Percentiles rank a stretch among this genome's conserved stretches.
Conservation (phyloP, 2,329 filamentous ascomycete genomes). For the Fusarium floridanum region DNA sequence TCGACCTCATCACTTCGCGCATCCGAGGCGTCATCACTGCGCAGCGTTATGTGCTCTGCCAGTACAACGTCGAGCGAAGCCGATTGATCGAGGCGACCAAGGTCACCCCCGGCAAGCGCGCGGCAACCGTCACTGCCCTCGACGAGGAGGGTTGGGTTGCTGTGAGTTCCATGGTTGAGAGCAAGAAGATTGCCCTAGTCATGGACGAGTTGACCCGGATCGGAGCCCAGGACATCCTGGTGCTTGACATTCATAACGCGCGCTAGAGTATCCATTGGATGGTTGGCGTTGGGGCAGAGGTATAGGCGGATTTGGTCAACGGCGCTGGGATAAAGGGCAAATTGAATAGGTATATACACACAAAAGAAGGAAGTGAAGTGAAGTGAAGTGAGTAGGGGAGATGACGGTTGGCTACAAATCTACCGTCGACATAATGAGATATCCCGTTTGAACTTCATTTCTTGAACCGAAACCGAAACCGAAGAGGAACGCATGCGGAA, state of each 20-base stretch:
- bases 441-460: constrained; percentile 28
- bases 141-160: constrained; percentile 94
- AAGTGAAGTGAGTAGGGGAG: constrained; percentile 7
- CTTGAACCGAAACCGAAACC: not conserved
- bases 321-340: constrained; percentile 37
- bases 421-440: constrained; percentile 36
- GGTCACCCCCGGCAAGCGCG: constrained; percentile 93
- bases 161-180: constrained; percentile 93
- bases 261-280: constrained; percentile 53
- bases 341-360: constrained; percentile 24
- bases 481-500: constrained; percentile 2
- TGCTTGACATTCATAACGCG: constrained; percentile 87
- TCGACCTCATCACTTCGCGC: constrained; percentile 86
- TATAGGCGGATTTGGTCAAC: constrained; percentile 33
- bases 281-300: constrained; percentile 26
- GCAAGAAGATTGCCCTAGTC: constrained; percentile 83
- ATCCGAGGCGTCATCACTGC: constrained; percentile 96
- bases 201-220: constrained; percentile 87
- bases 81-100: constrained; percentile 75
- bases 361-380: constrained; percentile 7
- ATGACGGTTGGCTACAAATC: constrained; percentile 29
- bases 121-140: constrained; percentile 89
- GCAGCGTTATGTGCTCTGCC: constrained; percentile 93
- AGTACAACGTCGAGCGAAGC: constrained; percentile 89
- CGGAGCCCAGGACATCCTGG: constrained; percentile 87